phyloP scores from a whole-genome alignment of 805 yeast species.

The Lipomyces kockii region DNA sequence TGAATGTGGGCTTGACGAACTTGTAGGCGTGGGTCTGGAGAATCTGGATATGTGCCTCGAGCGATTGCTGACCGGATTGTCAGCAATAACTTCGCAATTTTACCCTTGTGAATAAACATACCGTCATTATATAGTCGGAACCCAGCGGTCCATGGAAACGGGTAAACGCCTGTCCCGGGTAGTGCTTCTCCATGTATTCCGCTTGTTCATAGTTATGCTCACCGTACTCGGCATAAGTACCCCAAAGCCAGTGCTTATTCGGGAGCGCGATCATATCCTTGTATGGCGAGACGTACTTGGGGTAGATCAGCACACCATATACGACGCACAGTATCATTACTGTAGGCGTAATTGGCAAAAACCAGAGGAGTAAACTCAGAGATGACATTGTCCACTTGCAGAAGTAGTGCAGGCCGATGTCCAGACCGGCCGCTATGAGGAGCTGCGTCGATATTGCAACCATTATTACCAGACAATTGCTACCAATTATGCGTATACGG shows the following conservation, averaged over 20 bases:
- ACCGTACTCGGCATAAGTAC: conserved; percentile 16
- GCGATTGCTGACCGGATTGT: conserved; percentile 12
- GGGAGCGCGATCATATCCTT: conserved; percentile 15
- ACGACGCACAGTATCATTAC: conserved; percentile 1
- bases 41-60: conserved; percentile 24
- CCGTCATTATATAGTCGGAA: conserved; percentile 18
- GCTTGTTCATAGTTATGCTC: conserved; percentile 19
- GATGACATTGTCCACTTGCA: conserved; percentile 7
- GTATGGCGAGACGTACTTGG: conserved; percentile 26
- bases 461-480: conserved; percentile 5
- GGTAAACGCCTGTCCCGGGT: conserved; percentile 18
- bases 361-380: conserved; percentile 9
- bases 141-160: conserved; percentile 30
- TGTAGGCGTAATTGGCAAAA: conserved; percentile 8
- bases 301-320: conserved; percentile 22
- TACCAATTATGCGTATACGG: not conserved
- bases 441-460: conserved; percentile 12
- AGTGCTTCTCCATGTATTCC: conserved; percentile 12
- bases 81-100: not conserved
- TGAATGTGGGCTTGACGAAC: conserved; percentile 27
- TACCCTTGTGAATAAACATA: not conserved
- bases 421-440: conserved; percentile 8
- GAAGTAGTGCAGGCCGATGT: conserved; percentile 9
- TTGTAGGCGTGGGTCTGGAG: conserved; percentile 30
- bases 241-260: conserved; percentile 20